Percentiles rank a stretch among this genome's conserved stretches.
These are phyloP conservation scores for Adansonia madagascariensis DNA, from an alignment of 441 rosid species.

Conservation along the genomic window DNA sequence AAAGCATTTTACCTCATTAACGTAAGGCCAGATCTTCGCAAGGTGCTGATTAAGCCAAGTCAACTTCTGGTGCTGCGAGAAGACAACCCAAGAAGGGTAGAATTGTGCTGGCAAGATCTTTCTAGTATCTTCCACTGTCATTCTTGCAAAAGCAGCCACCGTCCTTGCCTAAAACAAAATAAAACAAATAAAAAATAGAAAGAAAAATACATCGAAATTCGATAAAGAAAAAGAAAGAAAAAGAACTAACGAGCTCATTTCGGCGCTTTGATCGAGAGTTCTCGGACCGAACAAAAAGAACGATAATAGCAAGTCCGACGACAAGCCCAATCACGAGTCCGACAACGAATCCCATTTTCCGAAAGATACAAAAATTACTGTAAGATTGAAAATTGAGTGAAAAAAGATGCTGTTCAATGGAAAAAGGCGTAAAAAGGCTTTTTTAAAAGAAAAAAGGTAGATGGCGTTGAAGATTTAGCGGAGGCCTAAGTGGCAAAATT, in stretches of 20 bases:
- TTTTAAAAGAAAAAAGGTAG: neutral
- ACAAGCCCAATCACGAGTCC: conserved; percentile 78
- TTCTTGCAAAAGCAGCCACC: conserved; percentile 91
- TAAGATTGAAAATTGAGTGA: neutral
- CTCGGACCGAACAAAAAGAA: conserved; percentile 75
- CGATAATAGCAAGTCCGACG: conserved; percentile 67
- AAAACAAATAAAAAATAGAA: neutral
- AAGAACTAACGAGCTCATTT: conserved; percentile 60
- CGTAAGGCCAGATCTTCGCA: conserved; percentile 97
- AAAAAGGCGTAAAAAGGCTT: neutral
- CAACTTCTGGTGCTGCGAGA: conserved; percentile 93
- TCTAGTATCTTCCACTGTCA: conserved; percentile 91
- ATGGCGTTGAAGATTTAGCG: neutral
- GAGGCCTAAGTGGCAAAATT: neutral
- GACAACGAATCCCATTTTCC: conserved; percentile 60
- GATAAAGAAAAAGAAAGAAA: neutral
- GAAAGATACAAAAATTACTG: neutral
- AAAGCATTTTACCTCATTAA: conserved; percentile 56
- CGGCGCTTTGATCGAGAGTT: conserved; percentile 48
- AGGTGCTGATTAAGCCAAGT: conserved; percentile 91
- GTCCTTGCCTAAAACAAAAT: conserved; percentile 60
- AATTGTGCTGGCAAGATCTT: conserved; percentile 77
- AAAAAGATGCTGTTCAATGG: neutral
- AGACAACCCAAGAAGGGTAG: conserved; percentile 97
- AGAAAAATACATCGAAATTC: neutral